A percentile compares a stretch with the other conserved stretches of the same genome.
These are phyloP conservation scores for Stagonosporopsis rhizophila DNA, from an alignment of 2,329 filamentous ascomycete genomes.

Conservation along the genomic window DNA sequence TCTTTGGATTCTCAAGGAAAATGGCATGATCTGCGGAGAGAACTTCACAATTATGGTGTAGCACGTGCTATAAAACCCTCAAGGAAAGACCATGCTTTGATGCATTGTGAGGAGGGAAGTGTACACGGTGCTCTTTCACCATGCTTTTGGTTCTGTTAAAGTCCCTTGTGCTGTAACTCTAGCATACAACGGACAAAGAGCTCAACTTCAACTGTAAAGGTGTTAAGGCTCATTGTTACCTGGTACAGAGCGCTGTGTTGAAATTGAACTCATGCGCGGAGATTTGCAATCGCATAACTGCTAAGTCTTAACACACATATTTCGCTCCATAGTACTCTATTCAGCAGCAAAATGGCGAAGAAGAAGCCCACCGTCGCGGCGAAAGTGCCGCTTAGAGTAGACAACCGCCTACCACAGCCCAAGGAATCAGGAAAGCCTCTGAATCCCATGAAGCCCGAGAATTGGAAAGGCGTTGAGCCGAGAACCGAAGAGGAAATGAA, in stretches of 20 bases:
- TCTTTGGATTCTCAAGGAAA: no score
- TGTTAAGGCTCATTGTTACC: neutral
- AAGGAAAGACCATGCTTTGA: no score
- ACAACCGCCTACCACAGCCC: neutral
- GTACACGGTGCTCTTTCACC: neutral
- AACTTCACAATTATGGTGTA: no score
- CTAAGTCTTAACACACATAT: neutral
- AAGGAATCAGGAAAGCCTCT: neutral
- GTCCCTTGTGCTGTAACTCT: neutral
- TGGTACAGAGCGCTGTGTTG: neutral
- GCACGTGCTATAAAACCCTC: no score
- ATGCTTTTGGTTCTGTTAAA: neutral
- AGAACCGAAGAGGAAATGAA: neutral
- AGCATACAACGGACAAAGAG: neutral
- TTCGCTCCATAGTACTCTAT: neutral
- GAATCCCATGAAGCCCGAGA: neutral
- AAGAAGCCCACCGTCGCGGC: neutral
- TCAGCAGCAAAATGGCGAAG: neutral
- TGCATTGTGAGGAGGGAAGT: no score
- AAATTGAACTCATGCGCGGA: neutral
- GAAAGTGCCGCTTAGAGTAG: neutral
- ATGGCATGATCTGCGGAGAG: no score
- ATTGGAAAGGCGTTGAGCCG: neutral
- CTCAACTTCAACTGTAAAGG: neutral
- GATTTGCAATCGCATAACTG: neutral